Evolutionary conservation across 768 basidiomycete genomes (phyloP).

Genomic region (Holtermannia corniformis): DNA sequence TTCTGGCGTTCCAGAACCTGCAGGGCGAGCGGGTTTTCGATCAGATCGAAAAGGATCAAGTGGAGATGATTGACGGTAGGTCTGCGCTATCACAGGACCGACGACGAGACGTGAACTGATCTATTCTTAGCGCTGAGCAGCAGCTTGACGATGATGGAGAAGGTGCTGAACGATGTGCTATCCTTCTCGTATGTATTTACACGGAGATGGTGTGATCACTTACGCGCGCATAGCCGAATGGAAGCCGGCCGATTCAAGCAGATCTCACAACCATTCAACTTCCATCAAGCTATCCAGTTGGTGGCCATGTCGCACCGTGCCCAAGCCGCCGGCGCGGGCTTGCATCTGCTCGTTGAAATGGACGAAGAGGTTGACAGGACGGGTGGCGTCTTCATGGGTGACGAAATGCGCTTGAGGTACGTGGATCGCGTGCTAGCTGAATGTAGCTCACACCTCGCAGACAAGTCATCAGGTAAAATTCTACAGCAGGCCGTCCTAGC

Average conservation of each 20-base stretch:
- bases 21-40: slow-evolving; percentile 64
- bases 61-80: slow-evolving; percentile 75
- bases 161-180: slow-evolving; percentile 41
- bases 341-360: slow-evolving; percentile 59
- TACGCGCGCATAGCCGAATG: slow-evolving; percentile 40
- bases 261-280: slow-evolving; percentile 44
- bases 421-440: slow-evolving; percentile 1
- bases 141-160: slow-evolving; percentile 40
- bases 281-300: slow-evolving; percentile 44
- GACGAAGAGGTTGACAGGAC: slow-evolving; percentile 48
- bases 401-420: slow-evolving; percentile 63
- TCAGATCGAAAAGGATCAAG: slow-evolving; percentile 52
- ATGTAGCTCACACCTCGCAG: not conserved
- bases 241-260: slow-evolving; percentile 27
- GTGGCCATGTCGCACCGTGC: slow-evolving; percentile 42
- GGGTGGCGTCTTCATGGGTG: slow-evolving; percentile 55
- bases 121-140: slow-evolving; percentile 20
- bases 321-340: slow-evolving; percentile 38
- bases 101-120: not conserved
- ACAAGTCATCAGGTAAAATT: not conserved
- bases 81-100: not conserved
- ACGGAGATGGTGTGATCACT: not conserved
- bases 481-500: no score
- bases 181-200: not conserved
- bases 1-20: slow-evolving; percentile 87